These are phyloP conservation scores for Oropetium thomaeum DNA, from an alignment of 176 grass and related monocot species.

Conservation along the genomic window DNA sequence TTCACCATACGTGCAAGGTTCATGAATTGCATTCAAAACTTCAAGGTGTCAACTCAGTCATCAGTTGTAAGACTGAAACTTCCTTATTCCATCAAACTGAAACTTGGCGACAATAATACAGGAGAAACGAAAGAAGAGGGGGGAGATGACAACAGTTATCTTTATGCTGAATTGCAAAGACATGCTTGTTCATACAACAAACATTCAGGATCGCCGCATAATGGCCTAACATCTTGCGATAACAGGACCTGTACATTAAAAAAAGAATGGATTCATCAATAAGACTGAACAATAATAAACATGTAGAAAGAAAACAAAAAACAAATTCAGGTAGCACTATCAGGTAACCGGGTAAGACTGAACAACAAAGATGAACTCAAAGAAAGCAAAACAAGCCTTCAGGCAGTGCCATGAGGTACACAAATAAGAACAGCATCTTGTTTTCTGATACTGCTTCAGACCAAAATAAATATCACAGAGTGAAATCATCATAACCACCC, in stretches of 20 bases:
- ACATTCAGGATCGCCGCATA: slow-evolving; percentile 27
- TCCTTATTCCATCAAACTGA: slow-evolving; percentile 46
- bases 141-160: slow-evolving; percentile 28
- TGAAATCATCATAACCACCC: not conserved
- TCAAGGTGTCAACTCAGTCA: slow-evolving; percentile 25
- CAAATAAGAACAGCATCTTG: not conserved
- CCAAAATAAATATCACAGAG: slow-evolving; percentile 9
- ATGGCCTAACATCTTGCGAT: not conserved
- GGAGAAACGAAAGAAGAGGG: not conserved
- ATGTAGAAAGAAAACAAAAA: not conserved
- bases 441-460: not conserved
- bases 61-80: slow-evolving; percentile 23
- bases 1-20: not conserved
- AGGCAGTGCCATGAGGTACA: not conserved
- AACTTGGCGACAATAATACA: slow-evolving; percentile 7
- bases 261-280: not conserved
- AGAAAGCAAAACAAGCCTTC: not conserved
- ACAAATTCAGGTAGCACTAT: not conserved
- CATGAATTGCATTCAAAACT: slow-evolving; percentile 40
- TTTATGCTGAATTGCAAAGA: slow-evolving; percentile 42
- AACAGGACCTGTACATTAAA: slow-evolving; percentile 31
- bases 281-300: not conserved
- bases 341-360: not conserved
- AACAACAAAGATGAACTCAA: not conserved
- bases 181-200: slow-evolving; percentile 31